Evolutionary conservation across 2,329 filamentous ascomycete genomes (phyloP), one percentile per base, ranked within the genome.

Genomic region (Epichloe aotearoae): DNA sequence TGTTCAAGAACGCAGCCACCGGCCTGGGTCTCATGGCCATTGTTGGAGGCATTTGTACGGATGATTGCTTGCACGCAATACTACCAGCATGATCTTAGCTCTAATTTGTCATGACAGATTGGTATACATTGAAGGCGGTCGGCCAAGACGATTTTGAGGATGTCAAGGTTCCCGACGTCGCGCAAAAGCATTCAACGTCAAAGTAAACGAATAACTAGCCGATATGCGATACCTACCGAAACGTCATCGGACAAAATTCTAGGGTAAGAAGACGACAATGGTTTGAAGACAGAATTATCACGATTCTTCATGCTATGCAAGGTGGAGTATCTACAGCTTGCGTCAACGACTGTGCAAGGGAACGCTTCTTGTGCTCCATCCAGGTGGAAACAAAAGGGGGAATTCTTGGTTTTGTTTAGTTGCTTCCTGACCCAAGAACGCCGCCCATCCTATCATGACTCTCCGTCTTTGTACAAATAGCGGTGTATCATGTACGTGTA

Each of bases 141-240:
- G 88, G 91, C 42, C 93, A 97, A 69, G 93, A 97, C 68, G 88
- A 96, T 58, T 98, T 98, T 71, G 87, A 90, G 52, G 93, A 98
- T 65, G 90, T 97, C 60, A 83, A 88, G 64, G 84, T 97, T 38
- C 93, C 93, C 30, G 86, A 88, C 64, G 73, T 77, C 49, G 84
- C 87, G 46, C 66, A 69, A 47, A 70, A 75, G 53, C 66, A 72
- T n/a, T 61, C 69, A 39, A 65, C 69, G 43, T 53, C 62, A 34
- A 67, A 64, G 53, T 66, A 59, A 57, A 55, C 11, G 26, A 39
- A 30, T 8, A 37, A 30, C 14, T 8, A 37, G 17, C 26, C 15
- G 15, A 41, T 19, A 20, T 33, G 37, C 20, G 44, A 12, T 17
- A 38, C 7, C 14, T 40, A 11, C n/a, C 12, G 19, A 14, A n/a